phyloP scores from a whole-genome alignment of 192 early-diverging fungal genomes.

The Haplosporangium gracile region DNA sequence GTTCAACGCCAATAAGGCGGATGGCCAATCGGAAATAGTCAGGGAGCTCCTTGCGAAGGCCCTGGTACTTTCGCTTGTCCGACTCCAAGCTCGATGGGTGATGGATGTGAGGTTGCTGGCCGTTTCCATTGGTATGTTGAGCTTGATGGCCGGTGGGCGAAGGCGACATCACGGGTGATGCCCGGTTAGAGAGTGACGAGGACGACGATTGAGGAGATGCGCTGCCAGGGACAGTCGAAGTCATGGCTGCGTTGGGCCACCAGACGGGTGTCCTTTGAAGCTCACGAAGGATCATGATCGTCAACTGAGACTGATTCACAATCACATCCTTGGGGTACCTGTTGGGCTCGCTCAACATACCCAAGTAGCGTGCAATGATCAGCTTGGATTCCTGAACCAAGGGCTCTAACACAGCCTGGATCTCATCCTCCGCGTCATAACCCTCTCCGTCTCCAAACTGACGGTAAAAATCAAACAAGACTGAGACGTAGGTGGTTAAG shows the following conservation, averaged over 20 bases:
- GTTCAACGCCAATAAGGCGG: slow-evolving; percentile 58
- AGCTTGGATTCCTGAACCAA: slow-evolving; percentile 59
- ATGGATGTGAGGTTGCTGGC: slow-evolving; percentile 8
- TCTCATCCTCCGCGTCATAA: slow-evolving; percentile 44
- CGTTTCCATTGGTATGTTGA: slow-evolving; percentile 18
- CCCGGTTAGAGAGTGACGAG: slow-evolving; percentile 16
- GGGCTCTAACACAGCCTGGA: slow-evolving; percentile 56
- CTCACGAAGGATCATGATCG: slow-evolving; percentile 60
- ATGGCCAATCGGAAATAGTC: slow-evolving; percentile 59
- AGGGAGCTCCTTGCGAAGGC: slow-evolving; percentile 56
- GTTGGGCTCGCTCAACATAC: slow-evolving; percentile 54
- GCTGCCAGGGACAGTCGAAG: not conserved
- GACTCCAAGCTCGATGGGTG: slow-evolving; percentile 22
- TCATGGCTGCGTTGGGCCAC: slow-evolving; percentile 52
- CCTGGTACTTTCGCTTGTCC: slow-evolving; percentile 54
- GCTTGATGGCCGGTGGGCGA: slow-evolving; percentile 3
- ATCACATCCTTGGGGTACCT: slow-evolving; percentile 61
- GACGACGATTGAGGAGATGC: slow-evolving; percentile 15
- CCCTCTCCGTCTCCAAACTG: slow-evolving; percentile 66
- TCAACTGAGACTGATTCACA: slow-evolving; percentile 59
- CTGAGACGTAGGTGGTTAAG: slow-evolving; percentile 73
- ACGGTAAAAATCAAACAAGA: slow-evolving; percentile 78
- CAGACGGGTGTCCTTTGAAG: slow-evolving; percentile 55
- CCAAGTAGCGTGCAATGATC: slow-evolving; percentile 56
- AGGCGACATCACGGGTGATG: slow-evolving; percentile 26